Percentiles rank a stretch among this genome's conserved stretches.
Evolutionary conservation across 2,329 filamentous ascomycete genomes (phyloP).

Genomic region (Falciphora oryzae): DNA sequence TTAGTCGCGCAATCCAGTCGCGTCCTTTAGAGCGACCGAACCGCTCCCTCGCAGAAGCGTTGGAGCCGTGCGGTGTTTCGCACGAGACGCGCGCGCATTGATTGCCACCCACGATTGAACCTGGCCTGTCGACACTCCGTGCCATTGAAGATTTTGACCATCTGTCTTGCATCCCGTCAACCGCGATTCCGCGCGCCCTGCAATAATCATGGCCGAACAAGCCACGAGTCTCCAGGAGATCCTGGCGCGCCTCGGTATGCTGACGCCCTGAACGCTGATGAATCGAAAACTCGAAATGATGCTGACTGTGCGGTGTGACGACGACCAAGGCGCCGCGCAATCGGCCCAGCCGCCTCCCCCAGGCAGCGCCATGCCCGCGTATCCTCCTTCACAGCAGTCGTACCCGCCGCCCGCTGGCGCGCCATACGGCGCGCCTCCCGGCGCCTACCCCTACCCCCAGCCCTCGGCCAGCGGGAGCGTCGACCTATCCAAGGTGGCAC

Average conservation of each 20-base stretch:
- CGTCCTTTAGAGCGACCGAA: background rate
- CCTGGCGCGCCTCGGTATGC: slow-evolving; percentile 10
- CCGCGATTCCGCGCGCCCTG: background rate
- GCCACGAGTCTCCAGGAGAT: slow-evolving; percentile 9
- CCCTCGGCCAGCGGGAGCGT: slow-evolving; percentile 70
- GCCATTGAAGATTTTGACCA: background rate
- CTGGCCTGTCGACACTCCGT: background rate
- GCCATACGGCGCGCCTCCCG: slow-evolving; percentile 13
- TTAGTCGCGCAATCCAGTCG: background rate
- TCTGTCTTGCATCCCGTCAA: slow-evolving; percentile 2
- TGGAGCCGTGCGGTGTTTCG: background rate
- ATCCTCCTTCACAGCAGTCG: slow-evolving; percentile 16
- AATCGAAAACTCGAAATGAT: background rate
- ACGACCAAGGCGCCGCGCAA: slow-evolving; percentile 6
- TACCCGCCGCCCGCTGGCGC: slow-evolving; percentile 13
- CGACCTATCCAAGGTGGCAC: slow-evolving; percentile 57
- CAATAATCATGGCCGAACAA: slow-evolving; percentile 7
- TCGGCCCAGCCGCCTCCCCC: slow-evolving; percentile 1
- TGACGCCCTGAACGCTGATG: background rate
- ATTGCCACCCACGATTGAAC: background rate
- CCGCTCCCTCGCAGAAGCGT: background rate
- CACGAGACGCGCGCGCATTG: background rate
- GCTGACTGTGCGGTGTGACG: background rate
- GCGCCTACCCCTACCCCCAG: slow-evolving; percentile 42
- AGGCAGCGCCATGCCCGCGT: slow-evolving; percentile 11